A percentile compares a stretch with the other conserved stretches of the same genome.
Evolutionary conservation across 768 basidiomycete genomes (phyloP).

Genomic region (Leucosporidium scottii): DNA sequence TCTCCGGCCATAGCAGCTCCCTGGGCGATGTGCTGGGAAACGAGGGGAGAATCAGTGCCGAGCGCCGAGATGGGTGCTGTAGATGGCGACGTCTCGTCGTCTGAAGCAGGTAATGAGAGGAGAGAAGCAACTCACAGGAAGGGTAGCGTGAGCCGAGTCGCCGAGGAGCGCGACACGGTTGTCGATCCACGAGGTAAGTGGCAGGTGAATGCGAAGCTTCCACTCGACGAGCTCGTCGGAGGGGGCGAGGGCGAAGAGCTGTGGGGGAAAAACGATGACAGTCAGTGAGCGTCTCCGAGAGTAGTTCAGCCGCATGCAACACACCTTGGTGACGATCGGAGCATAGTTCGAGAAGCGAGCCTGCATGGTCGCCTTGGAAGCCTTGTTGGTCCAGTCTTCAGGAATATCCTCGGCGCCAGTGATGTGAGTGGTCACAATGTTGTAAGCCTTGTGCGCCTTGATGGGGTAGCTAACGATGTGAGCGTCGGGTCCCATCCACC

Average conservation of each 20-base stretch:
- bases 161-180: neutral
- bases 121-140: neutral
- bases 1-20: constrained; percentile 36
- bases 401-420: neutral
- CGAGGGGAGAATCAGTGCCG: neutral
- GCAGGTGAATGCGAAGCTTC: constrained; percentile 16
- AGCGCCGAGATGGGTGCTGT: neutral
- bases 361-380: neutral
- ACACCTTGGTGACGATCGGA: neutral
- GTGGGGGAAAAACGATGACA: neutral
- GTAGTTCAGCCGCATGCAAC: too few species aligned
- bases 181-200: constrained; percentile 12
- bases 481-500: constrained; percentile 62
- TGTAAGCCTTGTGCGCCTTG: constrained; percentile 3
- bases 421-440: constrained; percentile 5
- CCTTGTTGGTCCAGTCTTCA: constrained; percentile 7
- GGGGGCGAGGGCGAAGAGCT: constrained; percentile 44
- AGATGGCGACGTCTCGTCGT: too few species aligned
- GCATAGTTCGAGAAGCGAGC: neutral
- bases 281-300: neutral
- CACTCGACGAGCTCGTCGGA: constrained; percentile 52
- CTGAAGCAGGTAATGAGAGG: too few species aligned
- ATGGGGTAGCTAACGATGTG: constrained; percentile 6
- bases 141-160: neutral
- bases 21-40: constrained; percentile 38